A percentile compares a stretch with the other conserved stretches of the same genome.
These are phyloP conservation scores for Apophysomyces elegans DNA, from an alignment of 371 early-diverging fungal species.

Conservation along the genomic window DNA sequence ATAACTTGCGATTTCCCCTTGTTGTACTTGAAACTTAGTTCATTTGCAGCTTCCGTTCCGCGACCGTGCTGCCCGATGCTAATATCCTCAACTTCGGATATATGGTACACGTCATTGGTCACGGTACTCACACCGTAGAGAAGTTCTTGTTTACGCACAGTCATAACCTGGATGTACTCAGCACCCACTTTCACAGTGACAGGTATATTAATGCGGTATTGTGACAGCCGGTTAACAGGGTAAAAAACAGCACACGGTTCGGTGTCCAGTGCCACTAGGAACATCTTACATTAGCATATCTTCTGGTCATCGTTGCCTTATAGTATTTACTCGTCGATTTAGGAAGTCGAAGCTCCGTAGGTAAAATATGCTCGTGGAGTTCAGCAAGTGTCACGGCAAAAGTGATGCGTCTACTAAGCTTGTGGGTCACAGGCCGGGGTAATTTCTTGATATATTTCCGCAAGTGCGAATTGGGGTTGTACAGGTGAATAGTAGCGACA, in stretches of 20 bases:
- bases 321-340: slow-evolving; percentile 56
- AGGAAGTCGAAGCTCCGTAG: slow-evolving; percentile 75
- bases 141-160: slow-evolving; percentile 61
- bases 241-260: slow-evolving; percentile 62
- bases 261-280: slow-evolving; percentile 58
- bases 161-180: slow-evolving; percentile 79
- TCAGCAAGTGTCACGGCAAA: slow-evolving; percentile 70
- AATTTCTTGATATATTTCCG: slow-evolving; percentile 64
- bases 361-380: slow-evolving; percentile 67
- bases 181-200: slow-evolving; percentile 79
- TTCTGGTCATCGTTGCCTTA: not conserved
- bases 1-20: slow-evolving; percentile 70
- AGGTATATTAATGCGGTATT: slow-evolving; percentile 57
- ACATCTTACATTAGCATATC: slow-evolving; percentile 5
- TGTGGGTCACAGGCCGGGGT: slow-evolving; percentile 52
- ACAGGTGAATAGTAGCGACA: slow-evolving; percentile 58
- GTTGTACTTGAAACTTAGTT: slow-evolving; percentile 75
- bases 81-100: slow-evolving; percentile 83
- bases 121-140: slow-evolving; percentile 66
- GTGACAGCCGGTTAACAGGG: slow-evolving; percentile 64
- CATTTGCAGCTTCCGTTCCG: slow-evolving; percentile 60
- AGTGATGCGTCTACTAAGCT: slow-evolving; percentile 58
- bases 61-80: slow-evolving; percentile 39
- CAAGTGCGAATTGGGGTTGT: slow-evolving; percentile 77
- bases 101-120: slow-evolving; percentile 85